Evolutionary conservation across 139 green algal species (phyloP), one percentile per base, ranked within the genome.

Genomic region (Tetratostichococcus sp.): DNA sequence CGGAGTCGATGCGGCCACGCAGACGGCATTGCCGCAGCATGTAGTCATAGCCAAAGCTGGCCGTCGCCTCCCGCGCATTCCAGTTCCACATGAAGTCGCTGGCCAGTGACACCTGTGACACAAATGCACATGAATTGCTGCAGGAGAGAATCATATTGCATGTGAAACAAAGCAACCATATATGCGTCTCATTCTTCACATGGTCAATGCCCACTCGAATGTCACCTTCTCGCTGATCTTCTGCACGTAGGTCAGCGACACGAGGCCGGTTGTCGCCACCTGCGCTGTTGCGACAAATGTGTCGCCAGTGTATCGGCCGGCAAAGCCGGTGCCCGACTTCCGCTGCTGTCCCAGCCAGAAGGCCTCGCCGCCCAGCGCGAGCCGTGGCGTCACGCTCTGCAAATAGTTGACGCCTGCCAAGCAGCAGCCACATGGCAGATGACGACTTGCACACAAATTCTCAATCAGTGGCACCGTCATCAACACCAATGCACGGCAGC

Each of bases 1-100:
- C 84, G n/a, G 86, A 90, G 77, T 97, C 92, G 68, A 94, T 73
- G 43, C 86, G 85, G 39, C 92, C 89, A 23, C 91, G 77, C 74
- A 97, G 82, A 14, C 92, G 77, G 76, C 85, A 89, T 76, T 96
- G 89, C 67, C 93, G 83, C 70, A 99, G 85, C 35, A 91, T 93
- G 79, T 96, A 97, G 84, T 99, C 96, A 71, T 99, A 99, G n/a
- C 96, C 96, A 65, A 99, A 88, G 2, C 84, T 88, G 4, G 95
- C 93, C 0, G 78, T 92, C 22, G 93, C 93, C 78, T 99, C 95
- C 1, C 89, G 83, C n/a, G 78, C 80, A 70, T 93, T 92, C 76
- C 87, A 89, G 75, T 98, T 97, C 85, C 89, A 98, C 84, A 98
- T 83, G 71, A 99, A 94, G 74, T 99, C 96, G 14, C 82, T 87